Conservation (phyloP, 129 eudicot genomes). For the Ambrosia artemisiifolia region DNA sequence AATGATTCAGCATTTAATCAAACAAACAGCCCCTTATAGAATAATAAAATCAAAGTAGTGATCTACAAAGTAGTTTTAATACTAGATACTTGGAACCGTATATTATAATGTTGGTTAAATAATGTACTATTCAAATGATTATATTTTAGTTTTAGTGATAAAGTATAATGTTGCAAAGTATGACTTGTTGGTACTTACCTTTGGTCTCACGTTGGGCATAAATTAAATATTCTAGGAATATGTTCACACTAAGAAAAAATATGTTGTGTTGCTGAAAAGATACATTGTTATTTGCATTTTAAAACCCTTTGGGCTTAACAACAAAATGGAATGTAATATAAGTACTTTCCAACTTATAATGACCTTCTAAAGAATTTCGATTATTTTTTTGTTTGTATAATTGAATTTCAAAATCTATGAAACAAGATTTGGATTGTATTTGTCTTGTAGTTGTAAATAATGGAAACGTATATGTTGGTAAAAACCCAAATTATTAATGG, state of each 20-base stretch:
- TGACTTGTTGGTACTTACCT: slow-evolving; percentile 12
- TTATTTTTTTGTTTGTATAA: neutral
- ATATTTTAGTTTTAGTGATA: neutral
- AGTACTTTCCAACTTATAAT: neutral
- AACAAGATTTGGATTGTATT: neutral
- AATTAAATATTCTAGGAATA: neutral
- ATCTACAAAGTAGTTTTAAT: neutral
- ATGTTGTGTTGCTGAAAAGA: slow-evolving; percentile 6
- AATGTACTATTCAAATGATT: neutral
- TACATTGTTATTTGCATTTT: neutral
- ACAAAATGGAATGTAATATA: neutral
- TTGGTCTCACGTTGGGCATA: slow-evolving; percentile 20
- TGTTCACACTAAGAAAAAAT: neutral
- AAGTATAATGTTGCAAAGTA: slow-evolving; percentile 20
- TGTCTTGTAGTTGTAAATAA: too few relatives aligned
- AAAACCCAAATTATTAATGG: neutral
- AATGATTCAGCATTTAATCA: too few relatives aligned
- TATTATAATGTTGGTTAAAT: neutral
- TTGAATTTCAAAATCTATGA: neutral
- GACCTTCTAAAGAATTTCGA: neutral
- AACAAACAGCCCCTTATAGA: too few relatives aligned
- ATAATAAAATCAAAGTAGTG: neutral
- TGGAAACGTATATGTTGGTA: too few relatives aligned
- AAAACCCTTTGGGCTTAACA: neutral
- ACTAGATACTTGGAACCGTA: neutral